Conservation (phyloP, 441 rosid species). For the Pelargonium hybrid region DNA sequence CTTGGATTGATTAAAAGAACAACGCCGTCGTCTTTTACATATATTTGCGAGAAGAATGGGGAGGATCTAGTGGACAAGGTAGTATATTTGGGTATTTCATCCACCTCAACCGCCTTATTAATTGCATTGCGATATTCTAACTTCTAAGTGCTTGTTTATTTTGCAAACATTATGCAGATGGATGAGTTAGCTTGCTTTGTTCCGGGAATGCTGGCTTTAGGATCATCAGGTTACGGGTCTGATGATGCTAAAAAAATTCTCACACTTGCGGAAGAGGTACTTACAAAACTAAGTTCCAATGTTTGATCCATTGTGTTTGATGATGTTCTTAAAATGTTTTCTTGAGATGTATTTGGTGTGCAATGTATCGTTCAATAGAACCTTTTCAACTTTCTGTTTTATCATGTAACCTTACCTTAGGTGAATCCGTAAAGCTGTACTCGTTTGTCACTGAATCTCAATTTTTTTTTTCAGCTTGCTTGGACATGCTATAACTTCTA, state of each 20-base stretch:
- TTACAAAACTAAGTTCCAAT: not conserved
- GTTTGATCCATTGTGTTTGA: not conserved
- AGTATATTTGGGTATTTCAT: not conserved
- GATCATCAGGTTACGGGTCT: conserved; percentile 70
- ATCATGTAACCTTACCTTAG: too few relatives aligned
- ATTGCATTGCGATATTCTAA: conserved; percentile 1
- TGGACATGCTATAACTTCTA: conserved; percentile 96
- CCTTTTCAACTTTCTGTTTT: too few relatives aligned
- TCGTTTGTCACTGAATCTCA: too few relatives aligned
- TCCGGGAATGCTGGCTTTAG: conserved; percentile 99
- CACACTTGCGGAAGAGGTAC: conserved; percentile 90
- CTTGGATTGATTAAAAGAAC: conserved; percentile 65
- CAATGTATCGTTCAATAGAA: too few relatives aligned
- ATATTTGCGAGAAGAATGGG: conserved; percentile 84
- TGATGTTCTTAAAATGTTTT: too few relatives aligned
- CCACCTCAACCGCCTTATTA: conserved; percentile 11
- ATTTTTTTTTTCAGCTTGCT: conserved; percentile 74
- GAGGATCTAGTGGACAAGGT: conserved; percentile 60
- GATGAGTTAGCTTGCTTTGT: conserved; percentile 99
- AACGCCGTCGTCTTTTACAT: conserved; percentile 76
- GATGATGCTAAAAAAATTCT: conserved; percentile 57
- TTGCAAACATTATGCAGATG: conserved; percentile 48
- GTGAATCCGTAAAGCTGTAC: too few relatives aligned
- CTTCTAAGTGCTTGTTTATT: conserved; percentile 9
- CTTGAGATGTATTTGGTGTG: too few relatives aligned